Evolutionary conservation across 2,329 filamentous ascomycete species (phyloP).

Genomic region (Colletotrichum sp.): DNA sequence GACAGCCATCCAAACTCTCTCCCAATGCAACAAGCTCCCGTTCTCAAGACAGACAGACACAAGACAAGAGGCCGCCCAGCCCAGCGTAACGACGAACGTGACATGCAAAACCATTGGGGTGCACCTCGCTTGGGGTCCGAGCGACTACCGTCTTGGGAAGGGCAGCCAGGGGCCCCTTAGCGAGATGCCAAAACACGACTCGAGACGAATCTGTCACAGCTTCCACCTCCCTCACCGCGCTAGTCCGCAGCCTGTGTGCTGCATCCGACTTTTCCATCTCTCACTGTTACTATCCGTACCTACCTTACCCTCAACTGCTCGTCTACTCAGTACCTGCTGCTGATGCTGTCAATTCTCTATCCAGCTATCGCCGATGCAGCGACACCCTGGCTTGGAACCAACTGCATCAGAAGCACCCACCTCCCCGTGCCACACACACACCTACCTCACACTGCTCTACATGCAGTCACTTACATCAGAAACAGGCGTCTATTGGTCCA

Average conservation of each 20-base stretch:
- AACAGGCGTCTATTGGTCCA: background rate
- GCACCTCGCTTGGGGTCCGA: background rate
- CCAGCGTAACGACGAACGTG: background rate
- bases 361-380: background rate
- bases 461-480: background rate
- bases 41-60: background rate
- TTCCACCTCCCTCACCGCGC: conserved; percentile 4
- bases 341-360: background rate
- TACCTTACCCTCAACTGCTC: background rate
- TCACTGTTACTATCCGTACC: background rate
- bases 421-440: background rate
- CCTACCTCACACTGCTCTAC: background rate
- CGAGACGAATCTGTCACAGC: conserved; percentile 57
- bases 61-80: background rate
- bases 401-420: background rate
- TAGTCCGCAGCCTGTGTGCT: background rate
- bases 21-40: background rate
- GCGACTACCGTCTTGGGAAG: conserved; percentile 9
- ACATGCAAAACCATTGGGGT: conserved; percentile 1
- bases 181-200: conserved; percentile 47
- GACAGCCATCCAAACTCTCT: background rate
- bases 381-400: background rate
- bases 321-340: background rate
- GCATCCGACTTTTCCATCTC: background rate
- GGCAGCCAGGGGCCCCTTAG: conserved; percentile 10